Percentiles rank a stretch among this genome's conserved stretches.
Evolutionary conservation across 352 stramenopile species (phyloP).

Genomic region (Phytophthora capsici): DNA sequence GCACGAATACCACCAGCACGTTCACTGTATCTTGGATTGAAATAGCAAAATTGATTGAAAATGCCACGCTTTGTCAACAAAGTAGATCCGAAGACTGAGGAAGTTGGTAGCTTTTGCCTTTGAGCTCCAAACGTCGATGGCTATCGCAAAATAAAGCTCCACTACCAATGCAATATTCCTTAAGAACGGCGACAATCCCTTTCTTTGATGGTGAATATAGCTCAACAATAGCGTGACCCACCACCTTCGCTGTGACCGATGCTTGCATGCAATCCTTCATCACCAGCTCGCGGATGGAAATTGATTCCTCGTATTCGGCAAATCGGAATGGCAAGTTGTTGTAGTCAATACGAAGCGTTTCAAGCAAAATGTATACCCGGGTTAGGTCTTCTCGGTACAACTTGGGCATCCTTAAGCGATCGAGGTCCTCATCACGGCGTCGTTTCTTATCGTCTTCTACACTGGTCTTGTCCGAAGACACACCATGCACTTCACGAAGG

Average conservation of each 20-base stretch:
- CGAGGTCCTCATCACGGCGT: neutral
- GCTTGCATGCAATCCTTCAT: conserved; percentile 2
- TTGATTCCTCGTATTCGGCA: neutral
- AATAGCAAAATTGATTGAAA: no score
- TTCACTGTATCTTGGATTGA: no score
- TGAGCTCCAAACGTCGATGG: no score
- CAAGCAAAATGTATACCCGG: neutral
- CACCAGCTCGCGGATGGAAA: neutral
- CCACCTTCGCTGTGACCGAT: neutral
- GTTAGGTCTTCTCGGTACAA: neutral
- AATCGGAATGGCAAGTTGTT: neutral
- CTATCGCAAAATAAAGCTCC: no score
- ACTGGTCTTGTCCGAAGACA: neutral
- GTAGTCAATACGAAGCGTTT: neutral
- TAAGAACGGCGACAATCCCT: neutral
- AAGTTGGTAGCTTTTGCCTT: no score
- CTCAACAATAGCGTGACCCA: neutral
- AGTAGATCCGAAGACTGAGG: no score
- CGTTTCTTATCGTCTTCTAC: neutral
- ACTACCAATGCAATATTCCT: neutral
- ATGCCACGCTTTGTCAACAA: no score
- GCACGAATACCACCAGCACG: no score
- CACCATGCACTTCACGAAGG: no score
- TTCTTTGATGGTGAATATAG: neutral
- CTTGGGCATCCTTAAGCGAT: neutral